phyloP scores from a whole-genome alignment of 106 monocot species.

The Agapanthus africanus region DNA sequence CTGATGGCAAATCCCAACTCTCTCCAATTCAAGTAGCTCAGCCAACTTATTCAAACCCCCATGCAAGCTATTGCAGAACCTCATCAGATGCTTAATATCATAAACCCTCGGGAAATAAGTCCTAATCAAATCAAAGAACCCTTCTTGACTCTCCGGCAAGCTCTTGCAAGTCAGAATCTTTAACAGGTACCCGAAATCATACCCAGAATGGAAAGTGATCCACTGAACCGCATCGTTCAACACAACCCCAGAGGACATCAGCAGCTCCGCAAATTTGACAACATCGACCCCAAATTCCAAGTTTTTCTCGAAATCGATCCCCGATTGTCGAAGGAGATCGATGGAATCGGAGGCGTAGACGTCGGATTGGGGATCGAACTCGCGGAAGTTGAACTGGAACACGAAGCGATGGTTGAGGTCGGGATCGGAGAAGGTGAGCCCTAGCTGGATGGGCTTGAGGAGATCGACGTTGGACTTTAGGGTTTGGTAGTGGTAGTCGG shows the following conservation, averaged over 20 bases:
- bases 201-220: conserved; percentile 16
- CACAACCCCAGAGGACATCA: conserved; percentile 17
- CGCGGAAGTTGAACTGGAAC: conserved; percentile 20
- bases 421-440: conserved; percentile 40
- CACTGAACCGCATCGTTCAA: conserved; percentile 15
- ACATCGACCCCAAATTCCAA: conserved; percentile 2
- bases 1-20: conserved; percentile 19
- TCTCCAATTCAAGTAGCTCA: conserved; percentile 15
- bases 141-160: conserved; percentile 14
- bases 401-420: conserved; percentile 14
- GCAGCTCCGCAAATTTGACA: conserved; percentile 13
- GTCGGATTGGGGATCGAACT: conserved; percentile 10
- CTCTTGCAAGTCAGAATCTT: conserved; percentile 14
- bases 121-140: conserved; percentile 11
- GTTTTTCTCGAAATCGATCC: conserved; percentile 16
- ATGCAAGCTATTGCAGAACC: conserved; percentile 18
- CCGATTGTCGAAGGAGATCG: conserved; percentile 9
- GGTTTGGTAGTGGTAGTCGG: conserved; percentile 36
- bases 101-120: conserved; percentile 14
- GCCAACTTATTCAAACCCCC: conserved; percentile 19
- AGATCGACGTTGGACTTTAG: conserved; percentile 14
- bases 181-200: conserved; percentile 18
- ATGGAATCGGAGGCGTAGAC: conserved; percentile 13
- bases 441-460: conserved; percentile 24
- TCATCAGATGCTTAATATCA: conserved; percentile 22